Conservation (phyloP, 495 filamentous ascomycete genomes). For the Neurospora pannonica region DNA sequence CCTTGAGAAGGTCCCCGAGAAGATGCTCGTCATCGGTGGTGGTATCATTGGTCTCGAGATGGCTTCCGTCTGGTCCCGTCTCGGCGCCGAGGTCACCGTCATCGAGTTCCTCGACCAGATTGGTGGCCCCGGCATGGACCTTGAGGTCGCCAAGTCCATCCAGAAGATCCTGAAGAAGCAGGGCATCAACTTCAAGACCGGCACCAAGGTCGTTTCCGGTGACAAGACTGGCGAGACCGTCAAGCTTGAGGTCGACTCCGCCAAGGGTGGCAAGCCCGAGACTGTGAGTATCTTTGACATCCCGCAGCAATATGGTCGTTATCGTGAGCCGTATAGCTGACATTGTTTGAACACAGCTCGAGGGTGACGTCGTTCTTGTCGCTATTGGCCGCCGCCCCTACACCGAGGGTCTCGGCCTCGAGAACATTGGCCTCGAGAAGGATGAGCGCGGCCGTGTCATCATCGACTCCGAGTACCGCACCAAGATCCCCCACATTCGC, state of each 20-base stretch:
- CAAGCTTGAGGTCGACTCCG: slow-evolving; percentile 75
- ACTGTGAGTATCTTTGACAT: slow-evolving; percentile 44
- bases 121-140: slow-evolving; percentile 95
- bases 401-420: slow-evolving; percentile 80
- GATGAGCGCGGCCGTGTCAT: slow-evolving; percentile 90
- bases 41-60: slow-evolving; percentile 99
- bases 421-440: slow-evolving; percentile 89
- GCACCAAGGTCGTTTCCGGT: slow-evolving; percentile 86
- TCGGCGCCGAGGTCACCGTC: slow-evolving; percentile 90
- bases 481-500: slow-evolving; percentile 91
- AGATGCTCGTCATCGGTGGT: slow-evolving; percentile 95
- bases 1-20: slow-evolving; percentile 84
- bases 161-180: slow-evolving; percentile 95
- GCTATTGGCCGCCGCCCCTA: slow-evolving; percentile 95
- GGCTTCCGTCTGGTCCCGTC: slow-evolving; percentile 93
- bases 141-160: slow-evolving; percentile 81
- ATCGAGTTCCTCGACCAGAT: slow-evolving; percentile 96
- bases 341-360: slow-evolving; percentile 48
- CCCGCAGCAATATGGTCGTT: background rate
- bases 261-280: slow-evolving; percentile 94
- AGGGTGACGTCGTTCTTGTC: slow-evolving; percentile 93
- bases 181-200: slow-evolving; percentile 96
- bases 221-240: slow-evolving; percentile 68
- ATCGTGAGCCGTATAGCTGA: slow-evolving; percentile 4
- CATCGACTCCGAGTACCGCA: slow-evolving; percentile 97